Evolutionary conservation across 306 rosid species (phyloP), one percentile per base, ranked within the genome.

Genomic region (Begonia loranthoides): DNA sequence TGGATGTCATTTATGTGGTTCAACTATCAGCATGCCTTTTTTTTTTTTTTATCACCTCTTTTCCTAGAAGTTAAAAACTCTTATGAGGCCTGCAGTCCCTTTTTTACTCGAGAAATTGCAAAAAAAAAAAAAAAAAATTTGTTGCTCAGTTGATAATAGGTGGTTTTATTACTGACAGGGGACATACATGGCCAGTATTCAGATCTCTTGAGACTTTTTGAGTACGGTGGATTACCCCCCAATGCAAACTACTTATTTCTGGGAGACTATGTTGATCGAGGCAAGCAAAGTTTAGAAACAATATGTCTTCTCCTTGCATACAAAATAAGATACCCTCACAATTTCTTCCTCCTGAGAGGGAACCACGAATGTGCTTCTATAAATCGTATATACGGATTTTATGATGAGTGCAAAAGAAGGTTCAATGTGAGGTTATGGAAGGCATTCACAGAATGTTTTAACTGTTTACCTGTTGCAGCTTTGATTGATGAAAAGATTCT

Each of bases 231-330:
- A 66, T 72, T 89, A 16, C 97, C 97, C 60, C 97, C 97, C 12
- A 68, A 75, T 55, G 78, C 95, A 57, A 89, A 89, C 76, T 89
- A 89, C 77, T 73, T 89, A 49, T 89, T 89, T 71, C 72, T 89
- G 74, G 97, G 97, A 52, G 97, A 89, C 72, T 89, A 89, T 61
- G 97, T 89, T 57, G 95, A 89, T 63, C 84, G 97, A 43, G 97
- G 97, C 70, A 84, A 82, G 63, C 97, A 89, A 59, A 89, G 97
- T 66, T 66, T 89, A 45, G 95, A 89, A 70, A 85, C 95, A 57
- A 85, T 89, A 60, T 89, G 95, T 76, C 94, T 89, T 66, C 94
- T 89, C 34, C 89, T 89, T 55, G 90, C 95, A 45, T 89, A 79
- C 63, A 89, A 89, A 71, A 76, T 89, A 54, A 89, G 74, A 70